Evolutionary conservation across 2,329 filamentous ascomycete species (phyloP).

Genomic region (Talaromyces sp.): DNA sequence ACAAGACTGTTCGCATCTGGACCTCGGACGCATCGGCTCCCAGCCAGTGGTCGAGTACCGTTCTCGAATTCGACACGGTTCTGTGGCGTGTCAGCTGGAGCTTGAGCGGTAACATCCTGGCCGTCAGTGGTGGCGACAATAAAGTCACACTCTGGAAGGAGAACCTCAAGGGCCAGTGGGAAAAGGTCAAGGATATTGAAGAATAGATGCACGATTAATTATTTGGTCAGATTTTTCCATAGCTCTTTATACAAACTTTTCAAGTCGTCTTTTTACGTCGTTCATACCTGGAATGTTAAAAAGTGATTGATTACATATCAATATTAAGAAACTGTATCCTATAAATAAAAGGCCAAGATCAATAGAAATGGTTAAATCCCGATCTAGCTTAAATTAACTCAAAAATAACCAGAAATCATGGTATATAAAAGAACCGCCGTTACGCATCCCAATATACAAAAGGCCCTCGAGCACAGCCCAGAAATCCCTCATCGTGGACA

Average conservation of each 20-base stretch:
- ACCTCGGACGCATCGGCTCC: slow-evolving; percentile 66
- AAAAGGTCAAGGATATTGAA: slow-evolving; percentile 93
- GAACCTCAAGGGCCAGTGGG: slow-evolving; percentile 93
- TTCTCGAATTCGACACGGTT: slow-evolving; percentile 79
- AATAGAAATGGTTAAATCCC: neutral
- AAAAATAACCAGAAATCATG: neutral
- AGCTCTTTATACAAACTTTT: neutral
- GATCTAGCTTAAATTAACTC: neutral
- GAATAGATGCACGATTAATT: slow-evolving; percentile 50
- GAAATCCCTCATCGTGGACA: slow-evolving; percentile 17
- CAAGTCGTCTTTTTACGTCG: neutral
- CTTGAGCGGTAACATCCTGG: slow-evolving; percentile 90
- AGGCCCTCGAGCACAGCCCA: slow-evolving; percentile 19
- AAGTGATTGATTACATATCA: neutral
- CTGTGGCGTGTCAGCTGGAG: slow-evolving; percentile 98
- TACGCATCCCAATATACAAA: slow-evolving; percentile 29
- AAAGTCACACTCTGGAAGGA: slow-evolving; percentile 98
- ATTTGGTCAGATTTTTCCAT: neutral
- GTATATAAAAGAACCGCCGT: neutral
- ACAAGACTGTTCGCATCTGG: slow-evolving; percentile 98
- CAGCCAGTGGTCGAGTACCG: slow-evolving; percentile 78
- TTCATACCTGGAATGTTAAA: neutral
- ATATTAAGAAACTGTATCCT: neutral
- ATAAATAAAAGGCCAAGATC: neutral
- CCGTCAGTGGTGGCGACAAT: slow-evolving; percentile 91